Percentiles rank a stretch among this genome's conserved stretches.
Evolutionary conservation across 768 basidiomycete species (phyloP).

Genomic region (Pleurotus sapidus): DNA sequence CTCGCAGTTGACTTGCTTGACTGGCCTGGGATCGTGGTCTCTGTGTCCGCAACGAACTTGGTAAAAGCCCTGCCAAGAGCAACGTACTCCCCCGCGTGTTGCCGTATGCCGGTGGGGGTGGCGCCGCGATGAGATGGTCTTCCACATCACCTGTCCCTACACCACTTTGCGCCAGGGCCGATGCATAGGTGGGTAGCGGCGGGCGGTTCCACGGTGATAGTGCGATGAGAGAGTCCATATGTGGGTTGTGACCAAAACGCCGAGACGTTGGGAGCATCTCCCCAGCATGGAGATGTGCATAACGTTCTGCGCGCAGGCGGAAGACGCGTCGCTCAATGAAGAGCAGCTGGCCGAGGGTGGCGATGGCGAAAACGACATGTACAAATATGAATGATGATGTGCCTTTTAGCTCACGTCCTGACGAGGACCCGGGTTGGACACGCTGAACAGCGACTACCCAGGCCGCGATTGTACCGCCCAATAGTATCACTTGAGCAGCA

Average conservation of each 20-base stretch:
- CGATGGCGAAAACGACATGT: slow-evolving; percentile 59
- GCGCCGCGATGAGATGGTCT: slow-evolving; percentile 61
- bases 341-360: slow-evolving; percentile 48
- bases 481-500: slow-evolving; percentile 32
- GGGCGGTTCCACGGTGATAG: slow-evolving; percentile 72
- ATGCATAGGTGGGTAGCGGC: slow-evolving; percentile 68
- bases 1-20: slow-evolving; percentile 30
- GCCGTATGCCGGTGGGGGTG: slow-evolving; percentile 78
- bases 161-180: slow-evolving; percentile 65
- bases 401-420: slow-evolving; percentile 1
- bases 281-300: slow-evolving; percentile 57
- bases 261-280: slow-evolving; percentile 44
- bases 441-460: slow-evolving; percentile 48
- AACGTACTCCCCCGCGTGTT: slow-evolving; percentile 69
- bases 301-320: slow-evolving; percentile 66
- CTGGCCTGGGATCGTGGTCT: slow-evolving; percentile 38
- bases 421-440: slow-evolving; percentile 11
- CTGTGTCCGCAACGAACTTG: slow-evolving; percentile 45
- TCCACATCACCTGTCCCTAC: slow-evolving; percentile 75
- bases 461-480: slow-evolving; percentile 48
- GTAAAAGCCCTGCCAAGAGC: slow-evolving; percentile 50
- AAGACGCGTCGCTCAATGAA: slow-evolving; percentile 65
- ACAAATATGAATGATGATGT: slow-evolving; percentile 47
- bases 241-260: slow-evolving; percentile 13
- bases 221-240: slow-evolving; percentile 30